Base-by-base conservation (phyloP, 176 grass and related monocot species). In the sorghum (Sorghum bicolor) region DNA sequence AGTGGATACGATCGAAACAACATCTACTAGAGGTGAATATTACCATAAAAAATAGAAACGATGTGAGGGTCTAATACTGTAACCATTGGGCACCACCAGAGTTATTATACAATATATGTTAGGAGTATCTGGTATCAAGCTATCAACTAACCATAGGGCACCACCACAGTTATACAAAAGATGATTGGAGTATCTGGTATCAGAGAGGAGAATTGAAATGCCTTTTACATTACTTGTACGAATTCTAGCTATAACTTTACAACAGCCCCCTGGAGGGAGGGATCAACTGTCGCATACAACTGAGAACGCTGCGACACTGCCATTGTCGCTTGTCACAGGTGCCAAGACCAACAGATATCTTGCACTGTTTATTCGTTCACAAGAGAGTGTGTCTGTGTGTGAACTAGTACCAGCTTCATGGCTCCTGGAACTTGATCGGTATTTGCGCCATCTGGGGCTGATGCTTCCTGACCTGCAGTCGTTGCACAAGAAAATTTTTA, bases 361-460 rank as follows among this genome's bases (percentile, higher is more conserved):
- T 70, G 68, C 39, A 64, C 28, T 39, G 30, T 67, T 67, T 67
- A 67, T 72, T 71, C 32, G 39, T 81, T 89, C 63, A 63, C 17
- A 28, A 29, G 24, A 24, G 24, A 57, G 20, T 57, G 20, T 57
- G n/a, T n/a, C n/a, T n/a, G n/a, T n/a, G n/a, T n/a, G n/a, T n/a
- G 57, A 60, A 25, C 22, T 81, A 34, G 66, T 74, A 40, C n/a
- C 38, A 63, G 48, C 48, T 80, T 80, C 79, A 89, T 34, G 79
- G 89, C 58, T 94, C 89, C 79, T 96, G 87, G 84, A 99, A 99
- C 69, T 92, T 91, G 80, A 99, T 88, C 66, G 84, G 89, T 87
- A 99, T 93, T 45, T 90, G 83, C 20, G 84, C 36, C 96, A 99
- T 99, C 47, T 92, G 67, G 2, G 96, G 96, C 76, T 92, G 93